phyloP scores from a whole-genome alignment of 2,329 filamentous ascomycete genomes.

The Alternaria hordeiaustralica region DNA sequence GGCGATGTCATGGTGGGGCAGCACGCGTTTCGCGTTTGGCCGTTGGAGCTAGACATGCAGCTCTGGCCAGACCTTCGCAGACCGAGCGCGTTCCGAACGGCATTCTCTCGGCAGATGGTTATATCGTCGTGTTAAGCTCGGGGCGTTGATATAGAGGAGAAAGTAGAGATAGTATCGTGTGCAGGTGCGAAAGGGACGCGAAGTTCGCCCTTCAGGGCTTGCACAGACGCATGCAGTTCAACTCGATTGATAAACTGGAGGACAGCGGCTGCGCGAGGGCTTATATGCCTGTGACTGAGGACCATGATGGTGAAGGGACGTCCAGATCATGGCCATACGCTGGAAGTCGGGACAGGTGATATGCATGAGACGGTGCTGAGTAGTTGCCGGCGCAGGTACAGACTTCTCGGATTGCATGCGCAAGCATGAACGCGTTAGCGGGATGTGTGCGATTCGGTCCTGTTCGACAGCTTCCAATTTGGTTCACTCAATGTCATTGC shows the following conservation, averaged over 20 bases:
- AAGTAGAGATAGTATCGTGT: neutral
- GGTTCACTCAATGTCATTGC: neutral
- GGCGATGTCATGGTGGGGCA: conserved; percentile 37
- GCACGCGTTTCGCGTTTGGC: conserved; percentile 10
- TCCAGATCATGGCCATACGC: neutral
- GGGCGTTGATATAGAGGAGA: neutral
- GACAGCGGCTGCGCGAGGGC: neutral
- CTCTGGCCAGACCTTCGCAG: conserved; percentile 13
- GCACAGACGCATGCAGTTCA: neutral
- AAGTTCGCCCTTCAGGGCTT: neutral
- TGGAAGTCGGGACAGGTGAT: neutral
- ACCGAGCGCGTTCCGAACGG: neutral
- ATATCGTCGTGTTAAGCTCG: neutral
- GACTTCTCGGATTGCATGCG: neutral
- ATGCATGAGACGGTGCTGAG: neutral
- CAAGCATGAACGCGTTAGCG: neutral
- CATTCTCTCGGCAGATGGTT: conserved; percentile 7
- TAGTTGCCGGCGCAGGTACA: conserved; percentile 13
- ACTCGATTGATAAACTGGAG: neutral
- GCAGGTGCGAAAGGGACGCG: neutral
- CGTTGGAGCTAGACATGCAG: conserved; percentile 17
- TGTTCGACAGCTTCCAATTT: neutral
- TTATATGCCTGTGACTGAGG: conserved; percentile 22
- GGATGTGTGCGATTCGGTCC: neutral
- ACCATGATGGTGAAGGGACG: conserved; percentile 27